Conservation (phyloP, 129 eudicot species). For the Flaveria brownii region DNA sequence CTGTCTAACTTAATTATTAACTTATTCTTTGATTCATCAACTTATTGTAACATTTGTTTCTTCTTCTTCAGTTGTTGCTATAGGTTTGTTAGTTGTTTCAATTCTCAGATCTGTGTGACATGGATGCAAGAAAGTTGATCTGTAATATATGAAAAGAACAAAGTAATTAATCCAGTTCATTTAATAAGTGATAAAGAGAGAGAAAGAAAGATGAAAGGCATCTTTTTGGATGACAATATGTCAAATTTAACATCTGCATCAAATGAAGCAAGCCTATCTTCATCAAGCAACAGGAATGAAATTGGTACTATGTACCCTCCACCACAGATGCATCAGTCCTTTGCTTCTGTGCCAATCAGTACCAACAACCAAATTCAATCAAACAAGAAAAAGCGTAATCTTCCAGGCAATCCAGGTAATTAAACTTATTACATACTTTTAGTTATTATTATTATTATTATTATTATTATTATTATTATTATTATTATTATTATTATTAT, state of each 20-base stretch:
- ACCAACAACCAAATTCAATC: conserved; percentile 40
- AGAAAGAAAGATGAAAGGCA: conserved; percentile 46
- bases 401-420: conserved; percentile 72
- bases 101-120: conserved; percentile 34
- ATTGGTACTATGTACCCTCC: conserved; percentile 56
- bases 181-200: conserved; percentile 17
- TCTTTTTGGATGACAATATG: conserved; percentile 54
- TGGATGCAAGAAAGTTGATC: conserved; percentile 26
- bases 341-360: conserved; percentile 43
- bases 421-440: background rate
- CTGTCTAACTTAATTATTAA: conserved; percentile 10
- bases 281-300: conserved; percentile 62
- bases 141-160: conserved; percentile 22
- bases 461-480: too few species aligned
- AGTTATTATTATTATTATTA: background rate
- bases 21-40: conserved; percentile 31
- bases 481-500: background rate
- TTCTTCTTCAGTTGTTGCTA: conserved; percentile 14
- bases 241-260: conserved; percentile 81
- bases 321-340: conserved; percentile 43
- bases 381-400: conserved; percentile 67
- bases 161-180: conserved; percentile 3
- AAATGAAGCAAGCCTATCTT: conserved; percentile 64
- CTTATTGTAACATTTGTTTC: conserved; percentile 26
- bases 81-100: conserved; percentile 38